Evolutionary conservation across 306 rosid species (phyloP).

Genomic region (Vachellia pachyceras): DNA sequence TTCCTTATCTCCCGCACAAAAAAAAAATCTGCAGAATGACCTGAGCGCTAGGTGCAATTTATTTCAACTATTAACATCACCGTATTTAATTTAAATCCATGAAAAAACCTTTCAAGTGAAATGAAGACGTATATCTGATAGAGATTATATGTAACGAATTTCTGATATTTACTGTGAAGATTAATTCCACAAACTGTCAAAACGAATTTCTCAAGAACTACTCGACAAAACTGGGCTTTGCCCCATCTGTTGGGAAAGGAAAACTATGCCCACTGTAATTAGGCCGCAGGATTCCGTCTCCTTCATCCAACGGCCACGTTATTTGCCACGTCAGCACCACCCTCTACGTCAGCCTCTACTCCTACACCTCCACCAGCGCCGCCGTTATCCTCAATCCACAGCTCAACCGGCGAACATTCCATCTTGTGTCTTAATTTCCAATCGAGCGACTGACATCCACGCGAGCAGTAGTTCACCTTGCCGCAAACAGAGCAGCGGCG

Average conservation of each 20-base stretch:
- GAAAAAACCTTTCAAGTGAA: neutral
- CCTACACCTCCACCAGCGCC: slow-evolving; percentile 38
- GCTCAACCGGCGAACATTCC: slow-evolving; percentile 51
- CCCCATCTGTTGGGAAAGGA: neutral
- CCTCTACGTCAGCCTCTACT: slow-evolving; percentile 25
- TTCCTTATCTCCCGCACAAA: neutral
- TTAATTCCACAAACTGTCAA: neutral
- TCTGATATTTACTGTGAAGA: neutral
- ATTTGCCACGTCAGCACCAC: slow-evolving; percentile 13
- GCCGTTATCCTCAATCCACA: slow-evolving; percentile 46
- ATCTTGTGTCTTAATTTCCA: slow-evolving; percentile 68
- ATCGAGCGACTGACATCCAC: slow-evolving; percentile 75
- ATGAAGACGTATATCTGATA: neutral
- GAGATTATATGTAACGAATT: neutral
- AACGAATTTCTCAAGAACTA: slow-evolving; percentile 17
- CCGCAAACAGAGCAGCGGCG: slow-evolving; percentile 77
- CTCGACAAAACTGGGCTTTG: neutral
- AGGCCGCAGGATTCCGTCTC: neutral
- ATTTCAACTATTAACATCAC: neutral
- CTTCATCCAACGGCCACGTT: slow-evolving; percentile 7
- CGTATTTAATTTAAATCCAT: neutral
- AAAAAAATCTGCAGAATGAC: neutral
- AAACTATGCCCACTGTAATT: neutral
- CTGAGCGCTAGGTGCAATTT: too few species aligned
- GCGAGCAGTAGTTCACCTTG: slow-evolving; percentile 70